Base-by-base conservation (phyloP, 78 protist species). In the Ministeria vibrans region DNA sequence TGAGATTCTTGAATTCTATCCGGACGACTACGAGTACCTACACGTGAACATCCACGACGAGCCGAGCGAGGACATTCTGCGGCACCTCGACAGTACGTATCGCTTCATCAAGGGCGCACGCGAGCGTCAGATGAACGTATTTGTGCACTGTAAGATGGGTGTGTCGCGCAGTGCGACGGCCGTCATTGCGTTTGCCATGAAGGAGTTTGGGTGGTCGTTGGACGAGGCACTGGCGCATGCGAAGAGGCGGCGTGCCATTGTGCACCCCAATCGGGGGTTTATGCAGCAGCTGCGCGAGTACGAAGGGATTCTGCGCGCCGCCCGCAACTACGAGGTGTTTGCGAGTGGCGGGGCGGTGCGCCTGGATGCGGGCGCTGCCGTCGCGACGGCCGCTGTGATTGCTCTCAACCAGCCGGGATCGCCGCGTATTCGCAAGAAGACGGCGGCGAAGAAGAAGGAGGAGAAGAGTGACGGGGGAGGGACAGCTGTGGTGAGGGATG, bases 91-190 rank as follows among this genome's bases (percentile, higher is more conserved):
- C 38, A 25, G 6, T 11, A 70, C 76, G 5, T 70, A 44, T 59
- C 20, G 25, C 23, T 83, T 83, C 27, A 75, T 83, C 39, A 22
- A 59, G 30, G 38, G n/a, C 9, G 82, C 82, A 28, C 25, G 38
- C 9, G 39, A 27, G 36, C 1, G 7, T 27, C 32, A 69, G 42
- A 49, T 62, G 34, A 3, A n/a, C 1, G 83, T 89, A 2, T 79
- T 89, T 32, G 89, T 89, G 49, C 92, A 89, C 75, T 89, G 92
- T 82, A 84, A 88, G 73, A 81, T 70, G 75, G 92, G 92, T 32
- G 80, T 84, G n/a, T 69, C 82, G 46, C 78, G 92, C 30, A 36
- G 72, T 20, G 83, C 89, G 44, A 74, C 85, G 23, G 75, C 84
- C 32, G 89, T 89, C 63, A 84, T 84, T 23, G 88, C 92, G 28